Evolutionary conservation across 164 flowering plant species (phyloP), one percentile per base, ranked within the genome.

Genomic region (Nymphaea colorata): DNA sequence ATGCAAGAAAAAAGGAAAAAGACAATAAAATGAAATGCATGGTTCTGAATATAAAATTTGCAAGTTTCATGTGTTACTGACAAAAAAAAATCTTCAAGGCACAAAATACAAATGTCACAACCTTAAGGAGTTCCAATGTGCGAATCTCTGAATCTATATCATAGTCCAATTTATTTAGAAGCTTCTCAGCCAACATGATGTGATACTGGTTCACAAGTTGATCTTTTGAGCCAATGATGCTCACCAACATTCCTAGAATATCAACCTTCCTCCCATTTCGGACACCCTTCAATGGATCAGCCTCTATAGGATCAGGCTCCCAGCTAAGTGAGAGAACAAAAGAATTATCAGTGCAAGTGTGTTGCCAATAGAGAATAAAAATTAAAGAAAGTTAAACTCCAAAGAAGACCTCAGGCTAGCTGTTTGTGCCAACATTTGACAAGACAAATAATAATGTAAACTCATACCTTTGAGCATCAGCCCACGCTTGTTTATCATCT

Each of bases 101-200:
- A n/a, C 18, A 59, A 43, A 45, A 36, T 61, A 43, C 14, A 63
- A 63, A 69, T 7, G 43, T 67, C 73, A 11, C 11, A 66, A 78
- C 99, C 94, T 91, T 94, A 42, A 94, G 96, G 17, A 94, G 99
- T 77, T 94, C 99, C 77, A 94, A 66, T 44, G 96, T 90, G 44
- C 96, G 96, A 64, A 90, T 90, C 76, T 94, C 99, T 59, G 96
- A 59, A 75, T 91, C 92, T 64, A 88, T 94, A 44, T 91, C 98
- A 77, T 94, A 94, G 77, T 91, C 98, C 73, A 88, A 81, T 77
- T 90, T 94, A 73, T 91, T 90, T 59, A 94, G 81, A 76, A 94
- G 98, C 79, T 91, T 94, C 76, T 94, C 98, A 67, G 99, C 99
- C 66, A 94, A 87, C 96, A 94, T 88, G 42, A 90, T 92, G 72